Evolutionary conservation across 106 monocot species (phyloP).

Genomic region (Dendrobium chrysotoxum): DNA sequence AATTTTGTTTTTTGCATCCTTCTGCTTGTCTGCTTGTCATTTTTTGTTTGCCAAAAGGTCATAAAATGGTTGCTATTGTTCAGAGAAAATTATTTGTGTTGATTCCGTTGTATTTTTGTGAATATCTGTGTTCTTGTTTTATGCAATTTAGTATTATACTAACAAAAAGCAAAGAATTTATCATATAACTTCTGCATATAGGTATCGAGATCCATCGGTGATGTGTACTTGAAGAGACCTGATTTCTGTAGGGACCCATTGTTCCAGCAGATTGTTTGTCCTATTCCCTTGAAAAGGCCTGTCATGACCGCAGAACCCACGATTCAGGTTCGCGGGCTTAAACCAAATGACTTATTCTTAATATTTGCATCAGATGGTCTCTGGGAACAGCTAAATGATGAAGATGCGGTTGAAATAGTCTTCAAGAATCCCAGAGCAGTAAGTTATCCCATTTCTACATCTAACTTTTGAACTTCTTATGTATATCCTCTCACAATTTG

Average conservation of each 20-base stretch:
- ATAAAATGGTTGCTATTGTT: no score
- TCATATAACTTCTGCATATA: not conserved
- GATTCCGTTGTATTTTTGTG: no score
- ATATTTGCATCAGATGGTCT: constrained; percentile 43
- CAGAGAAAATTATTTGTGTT: no score
- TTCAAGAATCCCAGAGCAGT: constrained; percentile 30
- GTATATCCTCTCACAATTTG: not conserved
- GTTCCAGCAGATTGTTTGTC: constrained; percentile 23
- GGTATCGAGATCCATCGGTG: constrained; percentile 63
- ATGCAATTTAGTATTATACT: no score
- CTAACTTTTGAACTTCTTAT: not conserved
- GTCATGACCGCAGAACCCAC: constrained; percentile 38
- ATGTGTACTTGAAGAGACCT: constrained; percentile 51
- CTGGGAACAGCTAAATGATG: constrained; percentile 35
- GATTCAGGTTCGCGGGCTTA: constrained; percentile 11
- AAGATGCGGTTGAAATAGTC: constrained; percentile 33
- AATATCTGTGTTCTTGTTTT: no score
- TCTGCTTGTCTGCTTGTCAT: no score
- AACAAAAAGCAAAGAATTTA: no score
- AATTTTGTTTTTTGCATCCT: no score
- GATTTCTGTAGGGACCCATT: constrained; percentile 28
- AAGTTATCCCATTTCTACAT: not conserved
- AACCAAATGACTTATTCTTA: constrained; percentile 21
- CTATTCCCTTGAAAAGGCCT: constrained; percentile 26
- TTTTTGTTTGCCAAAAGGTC: no score